Evolutionary conservation across 805 yeast genomes (phyloP), one percentile per base, ranked within the genome.

Genomic region (Metschnikowia baotianmanensis): DNA sequence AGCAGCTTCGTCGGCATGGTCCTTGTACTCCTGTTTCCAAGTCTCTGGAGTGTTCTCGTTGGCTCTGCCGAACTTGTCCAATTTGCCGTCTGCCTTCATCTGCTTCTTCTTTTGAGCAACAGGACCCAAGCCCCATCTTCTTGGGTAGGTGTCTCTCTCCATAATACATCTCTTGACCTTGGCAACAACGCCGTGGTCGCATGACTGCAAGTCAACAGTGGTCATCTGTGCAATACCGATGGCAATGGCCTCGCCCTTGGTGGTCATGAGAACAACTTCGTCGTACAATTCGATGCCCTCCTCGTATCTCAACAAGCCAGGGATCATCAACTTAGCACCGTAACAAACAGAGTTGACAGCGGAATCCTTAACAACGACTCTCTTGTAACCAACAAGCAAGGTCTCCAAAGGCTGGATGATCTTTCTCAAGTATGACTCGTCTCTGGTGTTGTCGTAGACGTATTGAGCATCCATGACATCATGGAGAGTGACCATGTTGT

Each of bases 101-200:
- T 91, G 96, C 78, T 93, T 93, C 86, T 93, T 93, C 83, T 89
- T 89, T 70, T 86, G 88, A 46, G 99, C 98, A 63, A 90, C 87
- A 57, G 99, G 99, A 57, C 99, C 99, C 57, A 93, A 74, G 48
- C 99, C 99, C 99, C 99, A 93, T 78, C 97, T 84, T 78, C 99
- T 86, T 71, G 99, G 99, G 69, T 93, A 93, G 38, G 96, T 80
- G 67, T 93, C 99, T 75, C 99, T 84, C 75, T 93, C 99, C 99
- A 93, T 93, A 58, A 93, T 93, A 76, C 98, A 91, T 76, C 99
- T 86, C 79, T 93, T 93, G 61, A 93, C 96, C 76, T 87, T 89
- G 53, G 99, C 96, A 59, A 91, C 99, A 46, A 90, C 89, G 59
- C 99, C 99, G 64, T 93, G 99, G 69, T 93, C 99, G 71, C 98